Evolutionary conservation across 2,329 filamentous ascomycete genomes (phyloP), one percentile per base, ranked within the genome.

Genomic region (Byssothecium circinans): DNA sequence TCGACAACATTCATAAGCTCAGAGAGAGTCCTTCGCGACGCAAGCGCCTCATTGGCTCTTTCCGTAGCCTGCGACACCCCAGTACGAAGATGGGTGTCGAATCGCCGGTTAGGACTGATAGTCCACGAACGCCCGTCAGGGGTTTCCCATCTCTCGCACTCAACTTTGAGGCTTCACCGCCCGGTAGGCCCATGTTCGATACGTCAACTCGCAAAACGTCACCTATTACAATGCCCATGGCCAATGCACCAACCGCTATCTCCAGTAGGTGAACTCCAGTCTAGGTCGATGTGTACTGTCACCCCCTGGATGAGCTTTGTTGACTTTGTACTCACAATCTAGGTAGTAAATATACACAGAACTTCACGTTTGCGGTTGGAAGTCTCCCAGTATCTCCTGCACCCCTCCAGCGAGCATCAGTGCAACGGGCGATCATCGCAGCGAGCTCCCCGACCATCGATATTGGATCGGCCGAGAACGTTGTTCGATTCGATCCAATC

Each of bases 371-470:
- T 35, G 53, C 49, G 12, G 42, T 49, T n/a, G 64, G 62, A 15
- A 64, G 62, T 8, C 22, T 68, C 23, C 62, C 63, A 15, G 49
- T 51, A 20, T 59, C 64, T 3, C 65, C 67, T 32, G 61, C 57
- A 25, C 67, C 62, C 8, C 41, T 69, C n/a, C 60, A 57, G 36
- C 56, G 43, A 12, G 44, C 50, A 1, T 57, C 60, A 15, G 53
- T 60, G 4, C 43, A 50, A 22, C 58, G 66, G 23, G 25, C 49
- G 27, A 52, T 49, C 19, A 18, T 32, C 14, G 8, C 35, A 12
- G 14, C 6, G 20, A 37, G 8, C 33, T 35, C 33, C n/a, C 15
- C 10, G 4, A 2, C 35, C 22, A n/a, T 20, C 7, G 17, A 3
- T 19, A 12, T 4, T 22, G 10, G 6, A n/a, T 20, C 14, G 17